Evolutionary conservation across 192 early-diverging fungal species (phyloP), one percentile per base, ranked within the genome.

Genomic region (Rhizoclosmatium globosum): DNA sequence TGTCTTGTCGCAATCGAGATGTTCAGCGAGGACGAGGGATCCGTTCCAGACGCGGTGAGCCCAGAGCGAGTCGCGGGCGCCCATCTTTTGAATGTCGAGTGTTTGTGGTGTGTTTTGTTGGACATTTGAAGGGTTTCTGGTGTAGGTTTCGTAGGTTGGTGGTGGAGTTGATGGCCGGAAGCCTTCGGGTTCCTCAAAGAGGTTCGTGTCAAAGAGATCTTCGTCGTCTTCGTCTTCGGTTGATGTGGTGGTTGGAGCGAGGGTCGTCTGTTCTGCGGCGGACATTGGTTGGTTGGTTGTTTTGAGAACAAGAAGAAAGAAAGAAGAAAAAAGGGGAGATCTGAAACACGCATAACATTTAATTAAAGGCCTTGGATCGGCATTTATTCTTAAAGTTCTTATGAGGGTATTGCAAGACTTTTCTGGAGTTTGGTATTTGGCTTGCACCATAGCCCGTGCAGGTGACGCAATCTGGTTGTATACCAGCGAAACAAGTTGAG

Each of bases 1-100:
- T 9, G 87, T 81, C 44, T 90, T 90, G 67, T 91, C 85, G 47
- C 83, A 64, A 71, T 97, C 96, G 67, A 97, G 85, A 76, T 93
- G 91, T 65, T 90, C 85, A 39, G 94, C 89, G 87, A 96, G 50
- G 9, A 17, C 50, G 9, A 53, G 9, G 50, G 9, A 7, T 7
- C 50, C 50, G 50, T 53, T 53, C 50, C 50, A 53, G 9, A 53
- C 50, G 50, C 50, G 50, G 50, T 53, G 50, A 7, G 50, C 50
- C 50, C 50, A 53, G 0, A 53, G 50, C 50, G 50, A 53, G 50
- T 53, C 50, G 50, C 79, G 70, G 45, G 68, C 74, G 41, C 77
- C 57, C n/a, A 53, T 53, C 50, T 13, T 7, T 17, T 53, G 9
- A 53, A 53, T 53, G 9, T 53, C 9, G 9, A 53, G 50, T 17